Conservation (phyloP, 306 rosid species). For the Alnus glutinosa region DNA sequence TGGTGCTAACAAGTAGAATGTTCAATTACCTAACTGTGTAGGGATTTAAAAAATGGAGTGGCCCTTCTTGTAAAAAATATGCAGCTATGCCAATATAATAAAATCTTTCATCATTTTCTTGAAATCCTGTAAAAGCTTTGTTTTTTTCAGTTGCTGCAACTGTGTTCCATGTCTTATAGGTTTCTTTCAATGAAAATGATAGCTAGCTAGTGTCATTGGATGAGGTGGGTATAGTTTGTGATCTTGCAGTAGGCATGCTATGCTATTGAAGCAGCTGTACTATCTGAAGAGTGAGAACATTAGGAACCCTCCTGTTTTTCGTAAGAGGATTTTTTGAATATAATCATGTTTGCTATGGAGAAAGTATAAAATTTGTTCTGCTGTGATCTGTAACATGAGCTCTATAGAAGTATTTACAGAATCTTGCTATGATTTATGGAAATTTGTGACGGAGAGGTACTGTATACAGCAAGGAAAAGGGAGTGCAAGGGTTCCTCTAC, state of each 20-base stretch:
- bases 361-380: not conserved
- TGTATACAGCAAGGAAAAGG: not conserved
- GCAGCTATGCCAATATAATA: not conserved
- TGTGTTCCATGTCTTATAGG: not conserved
- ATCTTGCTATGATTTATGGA: not conserved
- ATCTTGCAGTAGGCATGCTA: not conserved
- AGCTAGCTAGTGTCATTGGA: not conserved
- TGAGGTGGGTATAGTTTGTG: not conserved
- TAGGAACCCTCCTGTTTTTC: not conserved
- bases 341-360: not conserved
- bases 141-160: not conserved
- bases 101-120: not conserved
- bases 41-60: no score
- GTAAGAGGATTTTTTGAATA: not conserved
- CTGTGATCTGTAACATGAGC: not conserved
- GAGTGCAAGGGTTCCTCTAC: not conserved
- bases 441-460: not conserved
- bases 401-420: not conserved
- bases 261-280: not conserved
- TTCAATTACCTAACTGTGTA: no score
- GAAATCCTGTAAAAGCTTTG: not conserved
- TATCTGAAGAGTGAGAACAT: constrained; percentile 2
- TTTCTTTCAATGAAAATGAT: not conserved
- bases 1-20: no score
- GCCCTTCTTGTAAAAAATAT: no score